Evolutionary conservation across 2,329 filamentous ascomycete genomes (phyloP), one percentile per base, ranked within the genome.

Genomic region (Seiridium cupressi): DNA sequence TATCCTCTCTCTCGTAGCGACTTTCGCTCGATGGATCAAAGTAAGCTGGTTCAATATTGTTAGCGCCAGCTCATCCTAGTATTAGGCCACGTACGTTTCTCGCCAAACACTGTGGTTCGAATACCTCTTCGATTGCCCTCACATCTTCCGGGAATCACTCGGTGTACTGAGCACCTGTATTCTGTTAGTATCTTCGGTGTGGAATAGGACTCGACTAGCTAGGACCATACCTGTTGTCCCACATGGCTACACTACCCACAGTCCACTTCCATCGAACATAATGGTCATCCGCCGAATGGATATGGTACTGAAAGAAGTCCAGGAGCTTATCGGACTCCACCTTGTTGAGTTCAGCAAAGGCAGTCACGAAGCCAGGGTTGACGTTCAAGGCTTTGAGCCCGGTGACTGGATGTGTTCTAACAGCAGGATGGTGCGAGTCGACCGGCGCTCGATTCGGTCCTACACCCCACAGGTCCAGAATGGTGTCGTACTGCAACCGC

Each of bases 261-360:
- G 73, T 67, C 80, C 81, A 83, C 61, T 80, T 82, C 74, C 79
- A 82, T 2, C 80, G 70, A 5, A 83, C 79, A 32, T 73, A 74
- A 63, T 81, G 79, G 62, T 83, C 81, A 54, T 82, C 79, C 1
- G 78, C 79, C 0, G 78, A 76, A 63, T 81, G 79, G 35, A 82
- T 76, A 62, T 82, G 79, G 55, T 75, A 75, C 3, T 68, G 61
- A 53, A 81, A 76, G 60, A 82, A 81, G 55, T 80, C 76, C 0
- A 81, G 68, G 4, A 81, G 66, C 67, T 75, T 74, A 66, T 81
- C 79, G 1, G 77, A 79, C 63, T 83, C 80, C 5, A 69, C 65
- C 59, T 79, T 80, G 60, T 82, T 81, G 9, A 83, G 71, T 65
- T 82, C 79, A 3, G 77, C 77, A 62, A 84, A 81, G 0, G 74